phyloP scores from a whole-genome alignment of 352 stramenopile species.

The Pythium brachiatum region DNA sequence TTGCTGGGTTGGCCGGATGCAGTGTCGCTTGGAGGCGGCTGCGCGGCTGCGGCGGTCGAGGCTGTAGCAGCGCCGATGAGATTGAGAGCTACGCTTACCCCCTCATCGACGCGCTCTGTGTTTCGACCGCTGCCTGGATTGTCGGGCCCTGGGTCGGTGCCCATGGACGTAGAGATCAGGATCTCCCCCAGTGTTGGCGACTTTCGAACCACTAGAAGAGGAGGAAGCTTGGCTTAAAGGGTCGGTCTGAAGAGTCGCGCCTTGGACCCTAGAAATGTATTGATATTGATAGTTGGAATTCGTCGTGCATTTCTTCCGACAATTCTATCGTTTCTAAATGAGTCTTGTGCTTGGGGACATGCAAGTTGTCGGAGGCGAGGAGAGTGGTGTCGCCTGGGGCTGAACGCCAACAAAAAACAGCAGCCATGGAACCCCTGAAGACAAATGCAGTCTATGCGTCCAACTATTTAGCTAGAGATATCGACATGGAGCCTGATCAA shows the following conservation, averaged over 20 bases:
- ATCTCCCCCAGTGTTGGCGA: neutral
- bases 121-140: neutral
- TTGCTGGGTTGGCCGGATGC: too few species aligned
- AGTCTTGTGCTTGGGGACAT: neutral
- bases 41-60: too few species aligned
- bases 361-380: too few species aligned
- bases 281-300: neutral
- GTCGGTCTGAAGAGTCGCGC: neutral
- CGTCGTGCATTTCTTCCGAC: neutral
- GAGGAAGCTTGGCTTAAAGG: neutral
- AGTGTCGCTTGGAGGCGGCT: too few species aligned
- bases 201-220: neutral
- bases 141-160: neutral
- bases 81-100: neutral
- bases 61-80: neutral
- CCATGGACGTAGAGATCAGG: neutral
- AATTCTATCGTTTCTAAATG: neutral
- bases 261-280: neutral
- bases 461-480: too few species aligned
- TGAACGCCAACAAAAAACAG: too few species aligned
- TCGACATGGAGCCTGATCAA: too few species aligned
- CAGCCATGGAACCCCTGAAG: too few species aligned
- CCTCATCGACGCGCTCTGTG: neutral
- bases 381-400: too few species aligned
- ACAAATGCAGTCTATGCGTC: too few species aligned